These are phyloP conservation scores for Tardiomyces depauwii DNA, from an alignment of 1,139 yeast genomes.

Conservation along the genomic window DNA sequence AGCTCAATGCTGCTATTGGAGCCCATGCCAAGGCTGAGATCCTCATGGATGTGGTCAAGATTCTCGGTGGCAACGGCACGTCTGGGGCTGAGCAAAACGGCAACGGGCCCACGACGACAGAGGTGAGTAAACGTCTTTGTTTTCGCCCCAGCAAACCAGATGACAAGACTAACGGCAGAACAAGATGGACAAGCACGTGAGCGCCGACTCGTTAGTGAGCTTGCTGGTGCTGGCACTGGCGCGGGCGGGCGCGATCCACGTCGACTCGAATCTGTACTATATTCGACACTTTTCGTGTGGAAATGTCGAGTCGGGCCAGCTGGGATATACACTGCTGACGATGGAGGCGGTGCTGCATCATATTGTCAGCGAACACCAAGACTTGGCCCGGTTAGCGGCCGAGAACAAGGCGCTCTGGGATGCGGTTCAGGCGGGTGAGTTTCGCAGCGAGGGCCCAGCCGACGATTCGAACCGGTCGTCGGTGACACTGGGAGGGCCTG, in stretches of 20 bases:
- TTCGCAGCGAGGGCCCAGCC: constrained; percentile 22
- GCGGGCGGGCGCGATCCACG: constrained; percentile 45
- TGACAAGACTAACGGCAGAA: not conserved
- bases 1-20: not conserved
- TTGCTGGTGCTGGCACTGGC: constrained; percentile 61
- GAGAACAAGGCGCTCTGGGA: constrained; percentile 47
- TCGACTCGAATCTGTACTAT: constrained; percentile 57
- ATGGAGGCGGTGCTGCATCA: constrained; percentile 73
- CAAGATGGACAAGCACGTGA: constrained; percentile 27
- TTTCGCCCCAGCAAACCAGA: no score
- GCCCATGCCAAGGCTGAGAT: not conserved
- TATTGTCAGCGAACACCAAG: constrained; percentile 34
- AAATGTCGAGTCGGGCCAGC: constrained; percentile 36
- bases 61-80: not conserved
- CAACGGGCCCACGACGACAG: no score
- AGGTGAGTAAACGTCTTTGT: no score
- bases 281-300: constrained; percentile 49
- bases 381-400: constrained; percentile 35
- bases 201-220: constrained; percentile 76
- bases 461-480: constrained; percentile 7
- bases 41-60: not conserved
- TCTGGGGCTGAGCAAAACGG: no score
- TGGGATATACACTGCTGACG: constrained; percentile 62
- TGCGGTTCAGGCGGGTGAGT: constrained; percentile 25
- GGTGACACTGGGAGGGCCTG: not conserved